Base-by-base conservation (phyloP, 108 stramenopile genomes). In the Skeletonema marinoi region DNA sequence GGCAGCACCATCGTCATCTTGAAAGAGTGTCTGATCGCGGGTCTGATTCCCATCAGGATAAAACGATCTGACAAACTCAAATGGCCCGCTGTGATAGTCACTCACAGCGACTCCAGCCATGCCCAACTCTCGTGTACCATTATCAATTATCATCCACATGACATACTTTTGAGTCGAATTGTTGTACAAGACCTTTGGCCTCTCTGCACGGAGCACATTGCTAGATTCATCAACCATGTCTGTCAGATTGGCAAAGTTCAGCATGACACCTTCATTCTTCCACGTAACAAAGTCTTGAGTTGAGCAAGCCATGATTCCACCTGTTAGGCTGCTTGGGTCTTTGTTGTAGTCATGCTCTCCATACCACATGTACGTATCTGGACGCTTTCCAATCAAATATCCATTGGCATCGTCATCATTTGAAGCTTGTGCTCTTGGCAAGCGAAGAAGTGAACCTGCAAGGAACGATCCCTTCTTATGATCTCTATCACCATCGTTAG, bases 11-110 rank as follows among this genome's bases (percentile, higher is more conserved):
- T 92, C 92, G 2, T 68, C 83, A 50, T 78, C 71, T 79, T 84
- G 74, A 41, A 78, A 78, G 42, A 93, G 71, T 13, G 92, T 91
- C 75, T 92, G 90, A 58, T 96, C 96, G 25, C 78, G 82, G 11
- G 96, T 96, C 78, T 91, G 86, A 80, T 95, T 96, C 11, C 94
- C 94, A 71, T 96, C 93, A 1, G 96, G 94, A 70, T 94, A 95
- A 39, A 95, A 82, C 9, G 89, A 84, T 30, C 92, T 73, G 8
- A 86, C 60, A 65, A 94, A 87, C 13, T 67, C 63, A 75, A 93
- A 95, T 5, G 96, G 96, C 17, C 96, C 96, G 54, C 80, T 82
- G 16, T 88, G 86, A 61, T 90, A 83, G 9, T 85, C 78, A 33
- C 88, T 79, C 17, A 87, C 83, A 25, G 93, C 93, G 16, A 96